Conservation (phyloP, 1,284 basidiomycete species). For the Pascua sp. region DNA sequence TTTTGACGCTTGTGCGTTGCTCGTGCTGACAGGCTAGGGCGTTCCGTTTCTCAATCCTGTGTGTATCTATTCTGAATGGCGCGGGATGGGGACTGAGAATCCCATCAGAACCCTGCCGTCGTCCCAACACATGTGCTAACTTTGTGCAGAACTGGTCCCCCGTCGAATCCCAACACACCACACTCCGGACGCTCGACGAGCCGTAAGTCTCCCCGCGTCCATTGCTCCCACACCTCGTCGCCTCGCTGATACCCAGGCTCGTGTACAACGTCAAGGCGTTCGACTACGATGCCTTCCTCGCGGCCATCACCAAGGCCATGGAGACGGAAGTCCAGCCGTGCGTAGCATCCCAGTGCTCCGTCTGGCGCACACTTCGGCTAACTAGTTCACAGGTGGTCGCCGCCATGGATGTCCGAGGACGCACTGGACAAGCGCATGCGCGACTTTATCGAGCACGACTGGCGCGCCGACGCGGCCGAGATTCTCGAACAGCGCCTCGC, state of each 20-base stretch:
- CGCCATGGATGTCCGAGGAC: conserved; percentile 8
- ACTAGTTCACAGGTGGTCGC: neutral
- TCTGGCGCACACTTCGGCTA: neutral
- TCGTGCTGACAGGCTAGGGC: neutral
- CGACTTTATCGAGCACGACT: conserved; percentile 22
- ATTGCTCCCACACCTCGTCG: too few relatives aligned
- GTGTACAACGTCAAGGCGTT: conserved; percentile 27
- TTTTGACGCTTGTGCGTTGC: too few relatives aligned
- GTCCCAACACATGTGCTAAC: too few relatives aligned
- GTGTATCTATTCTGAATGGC: neutral
- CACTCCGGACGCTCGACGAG: too few relatives aligned
- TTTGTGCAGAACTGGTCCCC: too few relatives aligned
- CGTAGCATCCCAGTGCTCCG: conserved; percentile 5
- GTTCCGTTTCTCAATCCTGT: conserved; percentile 12
- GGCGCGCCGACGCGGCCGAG: conserved; percentile 18
- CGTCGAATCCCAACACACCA: too few relatives aligned
- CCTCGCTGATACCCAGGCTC: too few relatives aligned
- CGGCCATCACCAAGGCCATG: conserved; percentile 20
- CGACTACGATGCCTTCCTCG: conserved; percentile 22
- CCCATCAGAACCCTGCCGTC: too few relatives aligned
- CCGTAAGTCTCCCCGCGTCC: too few relatives aligned
- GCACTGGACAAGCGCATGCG: conserved; percentile 15
- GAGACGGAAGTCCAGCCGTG: conserved; percentile 19
- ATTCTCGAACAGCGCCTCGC: conserved; percentile 20
- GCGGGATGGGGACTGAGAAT: too few relatives aligned